A percentile compares a stretch with the other conserved stretches of the same genome.
Conservation (phyloP, 768 basidiomycete genomes). For the Leccinellum rugosiceps region DNA sequence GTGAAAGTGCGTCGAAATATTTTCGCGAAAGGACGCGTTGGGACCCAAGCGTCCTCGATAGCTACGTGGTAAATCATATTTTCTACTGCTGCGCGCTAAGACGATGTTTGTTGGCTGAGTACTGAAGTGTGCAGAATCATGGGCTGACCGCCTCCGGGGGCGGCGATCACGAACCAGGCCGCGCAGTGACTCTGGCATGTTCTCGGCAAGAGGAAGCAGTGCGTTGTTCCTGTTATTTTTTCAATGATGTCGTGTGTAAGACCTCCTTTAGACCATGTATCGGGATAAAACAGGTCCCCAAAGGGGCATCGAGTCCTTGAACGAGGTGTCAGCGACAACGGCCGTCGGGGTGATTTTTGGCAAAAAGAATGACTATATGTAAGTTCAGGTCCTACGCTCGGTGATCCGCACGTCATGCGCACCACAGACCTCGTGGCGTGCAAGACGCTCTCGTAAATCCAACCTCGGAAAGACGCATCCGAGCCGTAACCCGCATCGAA, state of each 20-base stretch:
- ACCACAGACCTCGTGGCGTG: conserved; percentile 26
- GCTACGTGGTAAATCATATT: conserved; percentile 48
- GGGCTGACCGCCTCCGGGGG: conserved; percentile 42
- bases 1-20: conserved; percentile 38
- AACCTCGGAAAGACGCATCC: conserved; percentile 21
- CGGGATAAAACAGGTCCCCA: conserved; percentile 51
- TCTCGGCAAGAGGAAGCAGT: conserved; percentile 62
- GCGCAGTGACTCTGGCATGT: conserved; percentile 52
- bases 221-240: conserved; percentile 17
- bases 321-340: conserved; percentile 35
- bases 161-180: conserved; percentile 22
- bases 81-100: background rate
- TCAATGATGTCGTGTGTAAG: background rate
- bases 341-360: conserved; percentile 58
- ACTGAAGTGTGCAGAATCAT: conserved; percentile 36
- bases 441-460: conserved; percentile 33
- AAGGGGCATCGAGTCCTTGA: conserved; percentile 49
- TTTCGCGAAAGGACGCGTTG: conserved; percentile 42
- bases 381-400: conserved; percentile 8
- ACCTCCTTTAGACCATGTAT: conserved; percentile 54
- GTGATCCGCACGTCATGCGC: background rate
- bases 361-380: conserved; percentile 52
- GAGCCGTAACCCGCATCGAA: conserved; percentile 20
- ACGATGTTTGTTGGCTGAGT: background rate
- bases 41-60: conserved; percentile 50